phyloP scores from a whole-genome alignment of 164 flowering plant species.

The Tinospora cordifolia region DNA sequence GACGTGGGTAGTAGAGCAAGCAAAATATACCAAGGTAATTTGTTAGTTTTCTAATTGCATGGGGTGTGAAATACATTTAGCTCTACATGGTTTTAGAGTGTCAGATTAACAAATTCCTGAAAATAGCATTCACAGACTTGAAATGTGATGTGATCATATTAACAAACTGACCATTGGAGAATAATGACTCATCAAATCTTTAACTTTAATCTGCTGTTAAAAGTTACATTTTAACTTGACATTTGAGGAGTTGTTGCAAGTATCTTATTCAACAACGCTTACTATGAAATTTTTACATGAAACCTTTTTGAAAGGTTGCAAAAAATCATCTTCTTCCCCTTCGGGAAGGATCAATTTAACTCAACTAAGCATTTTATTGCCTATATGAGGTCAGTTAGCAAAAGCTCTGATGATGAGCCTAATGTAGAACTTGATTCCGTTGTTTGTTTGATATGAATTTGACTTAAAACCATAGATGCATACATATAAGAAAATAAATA shows the following conservation, averaged over 20 bases:
- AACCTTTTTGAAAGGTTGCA: background rate
- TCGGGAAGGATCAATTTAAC: background rate
- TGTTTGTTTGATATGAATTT: background rate
- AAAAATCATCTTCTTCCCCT: background rate
- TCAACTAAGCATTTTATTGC: too few species aligned
- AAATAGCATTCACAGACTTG: background rate
- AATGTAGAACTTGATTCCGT: background rate
- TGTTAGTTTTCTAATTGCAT: constrained; percentile 32
- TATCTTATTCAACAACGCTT: background rate
- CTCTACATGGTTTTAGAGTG: background rate
- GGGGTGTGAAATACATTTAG: background rate
- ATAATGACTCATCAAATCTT: too few species aligned
- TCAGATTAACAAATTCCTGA: background rate
- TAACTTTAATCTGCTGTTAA: background rate
- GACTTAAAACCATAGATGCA: background rate
- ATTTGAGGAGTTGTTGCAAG: background rate
- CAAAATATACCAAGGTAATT: constrained; percentile 76
- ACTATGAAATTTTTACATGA: background rate
- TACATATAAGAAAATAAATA: background rate
- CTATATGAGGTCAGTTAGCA: background rate
- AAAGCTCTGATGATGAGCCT: too few species aligned
- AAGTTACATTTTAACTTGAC: too few species aligned
- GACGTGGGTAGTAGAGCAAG: constrained; percentile 70
- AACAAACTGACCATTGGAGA: background rate
- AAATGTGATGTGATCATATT: background rate